Base-by-base conservation (phyloP, 2,329 filamentous ascomycete species). In the Talaromyces sp. region DNA sequence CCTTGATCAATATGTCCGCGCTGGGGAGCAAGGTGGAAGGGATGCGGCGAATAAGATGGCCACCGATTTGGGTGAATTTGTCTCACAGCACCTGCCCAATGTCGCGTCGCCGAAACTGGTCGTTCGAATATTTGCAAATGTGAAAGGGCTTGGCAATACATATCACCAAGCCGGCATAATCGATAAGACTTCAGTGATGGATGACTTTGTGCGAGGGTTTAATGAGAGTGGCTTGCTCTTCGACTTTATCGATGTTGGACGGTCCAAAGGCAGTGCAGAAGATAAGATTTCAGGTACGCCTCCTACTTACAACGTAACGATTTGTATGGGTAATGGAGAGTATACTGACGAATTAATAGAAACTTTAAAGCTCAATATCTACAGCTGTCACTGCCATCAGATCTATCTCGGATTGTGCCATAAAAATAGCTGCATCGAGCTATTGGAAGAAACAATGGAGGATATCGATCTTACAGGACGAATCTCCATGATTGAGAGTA, bases 381-480 rank as follows among this genome's bases (percentile, higher is more conserved):
- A 83, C 73, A 83, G 87, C 69, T 83, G 81, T 67, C 85, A 87
- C 69, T 88, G 86, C 71, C 85, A 84, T 62, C 85, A 87, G 64
- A 82, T 88, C 61, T 77, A 88, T 58, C 78, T 88, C 41, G 87
- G 85, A 9, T 87, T 85, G 72, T 84, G 83, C 14, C 82, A 85
- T 65, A 83, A 85, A 73, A 82, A 82, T 63, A 80, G 82, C 24
- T 88, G 86, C 72, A 81, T 82, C 27, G 77, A 79, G 11, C 75
- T 83, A 41, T 75, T 88, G 11, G 81, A 85, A 70, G 79, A 84
- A 39, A 80, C 81, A 60, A 72, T 79, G 57, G 75, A 77, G 65
- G 81, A 85, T 62, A 69, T 76, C 19, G 74, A 79, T 50, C 77
- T 82, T 24, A 72, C 78, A 9, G 75, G 78, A 24, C 81, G 83